A percentile compares a stretch with the other conserved stretches of the same genome.
These are phyloP conservation scores for Neopestalotiopsis sp. DNA, from an alignment of 2,329 filamentous ascomycete species.

Conservation along the genomic window DNA sequence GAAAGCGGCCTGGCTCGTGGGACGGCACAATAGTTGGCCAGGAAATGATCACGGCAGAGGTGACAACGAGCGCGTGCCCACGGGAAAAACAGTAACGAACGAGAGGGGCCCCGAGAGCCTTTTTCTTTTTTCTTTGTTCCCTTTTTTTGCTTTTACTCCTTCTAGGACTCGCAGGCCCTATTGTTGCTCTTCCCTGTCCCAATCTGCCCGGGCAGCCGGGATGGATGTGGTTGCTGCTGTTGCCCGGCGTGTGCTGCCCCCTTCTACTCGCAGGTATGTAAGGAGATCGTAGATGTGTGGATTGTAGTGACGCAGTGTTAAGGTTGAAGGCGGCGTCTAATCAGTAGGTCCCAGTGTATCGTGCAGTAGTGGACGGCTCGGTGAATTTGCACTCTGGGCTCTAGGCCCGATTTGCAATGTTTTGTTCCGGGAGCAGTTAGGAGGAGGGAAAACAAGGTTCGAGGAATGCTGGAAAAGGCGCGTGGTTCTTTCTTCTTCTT, in stretches of 20 bases:
- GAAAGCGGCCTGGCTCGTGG: background rate
- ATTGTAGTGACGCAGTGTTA: constrained; percentile 2
- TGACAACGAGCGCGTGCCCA: too few relatives aligned
- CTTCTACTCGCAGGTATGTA: background rate
- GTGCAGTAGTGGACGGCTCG: constrained; percentile 8
- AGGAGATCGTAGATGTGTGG: background rate
- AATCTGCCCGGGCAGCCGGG: background rate
- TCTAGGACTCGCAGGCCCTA: background rate
- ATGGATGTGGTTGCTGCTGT: background rate
- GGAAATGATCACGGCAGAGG: background rate
- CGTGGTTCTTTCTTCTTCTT: background rate
- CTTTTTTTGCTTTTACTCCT: background rate
- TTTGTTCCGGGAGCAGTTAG: background rate
- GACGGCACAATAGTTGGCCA: background rate
- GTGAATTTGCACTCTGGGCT: background rate
- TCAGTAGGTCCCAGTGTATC: constrained; percentile 1
- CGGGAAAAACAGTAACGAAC: background rate
- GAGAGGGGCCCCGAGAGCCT: background rate
- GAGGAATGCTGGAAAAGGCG: background rate
- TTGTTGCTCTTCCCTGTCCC: background rate
- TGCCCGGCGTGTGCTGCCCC: background rate
- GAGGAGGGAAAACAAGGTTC: background rate
- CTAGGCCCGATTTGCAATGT: background rate
- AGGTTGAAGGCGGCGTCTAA: background rate
- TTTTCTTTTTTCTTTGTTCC: background rate